A percentile compares a stretch with the other conserved stretches of the same genome.
phyloP scores from a whole-genome alignment of 2,329 filamentous ascomycete species.

The Talaromyces sp. region DNA sequence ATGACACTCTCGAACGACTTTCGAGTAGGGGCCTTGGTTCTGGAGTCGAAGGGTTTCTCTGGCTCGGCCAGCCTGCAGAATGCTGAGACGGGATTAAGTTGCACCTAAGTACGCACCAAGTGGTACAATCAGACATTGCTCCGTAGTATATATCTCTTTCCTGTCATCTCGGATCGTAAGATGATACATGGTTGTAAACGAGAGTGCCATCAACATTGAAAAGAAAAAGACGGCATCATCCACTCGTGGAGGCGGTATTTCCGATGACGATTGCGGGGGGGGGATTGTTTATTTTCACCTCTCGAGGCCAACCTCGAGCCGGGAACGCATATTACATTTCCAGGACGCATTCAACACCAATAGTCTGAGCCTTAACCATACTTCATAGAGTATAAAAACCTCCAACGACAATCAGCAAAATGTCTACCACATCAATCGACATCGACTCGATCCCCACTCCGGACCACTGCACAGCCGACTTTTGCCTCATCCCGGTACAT shows the following conservation, averaged over 20 bases:
- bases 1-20: neutral
- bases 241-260: neutral
- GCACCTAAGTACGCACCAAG: neutral
- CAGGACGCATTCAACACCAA: too few relatives aligned
- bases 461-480: constrained; percentile 75
- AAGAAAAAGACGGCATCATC: neutral
- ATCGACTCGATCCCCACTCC: constrained; percentile 55
- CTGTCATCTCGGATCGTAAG: too few relatives aligned
- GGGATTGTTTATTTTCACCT: neutral
- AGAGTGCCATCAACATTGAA: neutral
- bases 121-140: too few relatives aligned
- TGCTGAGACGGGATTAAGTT: neutral
- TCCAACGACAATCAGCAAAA: neutral
- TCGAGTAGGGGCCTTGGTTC: neutral
- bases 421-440: constrained; percentile 14
- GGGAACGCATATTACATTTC: too few relatives aligned
- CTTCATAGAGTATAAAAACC: too few relatives aligned
- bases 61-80: neutral
- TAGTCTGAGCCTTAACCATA: too few relatives aligned
- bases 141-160: neutral
- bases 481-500: constrained; percentile 68
- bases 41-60: neutral
- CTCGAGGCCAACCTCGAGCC: neutral
- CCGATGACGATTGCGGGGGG: neutral
- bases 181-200: neutral